These are phyloP conservation scores for Rhizopus stolonifer DNA, from an alignment of 371 early-diverging fungal genomes.

Conservation along the genomic window DNA sequence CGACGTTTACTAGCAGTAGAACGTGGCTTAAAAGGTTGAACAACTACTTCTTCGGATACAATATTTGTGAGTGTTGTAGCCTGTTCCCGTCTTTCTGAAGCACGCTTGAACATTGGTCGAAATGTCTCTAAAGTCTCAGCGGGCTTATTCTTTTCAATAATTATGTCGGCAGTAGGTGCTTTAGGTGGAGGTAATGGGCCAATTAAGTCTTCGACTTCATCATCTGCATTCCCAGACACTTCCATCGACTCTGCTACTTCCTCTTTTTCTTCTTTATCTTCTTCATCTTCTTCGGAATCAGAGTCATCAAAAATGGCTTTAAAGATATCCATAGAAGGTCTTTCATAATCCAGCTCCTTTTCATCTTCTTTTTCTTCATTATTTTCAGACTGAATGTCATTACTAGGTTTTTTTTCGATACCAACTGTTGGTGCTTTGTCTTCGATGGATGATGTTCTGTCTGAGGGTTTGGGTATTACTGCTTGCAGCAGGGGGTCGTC, in stretches of 20 bases:
- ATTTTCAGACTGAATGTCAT: slow-evolving; percentile 34
- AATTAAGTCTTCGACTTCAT: slow-evolving; percentile 25
- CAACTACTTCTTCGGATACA: slow-evolving; percentile 40
- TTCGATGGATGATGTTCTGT: slow-evolving; percentile 46
- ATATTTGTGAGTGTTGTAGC: slow-evolving; percentile 10
- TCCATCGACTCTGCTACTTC: neutral
- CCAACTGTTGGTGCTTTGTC: slow-evolving; percentile 53
- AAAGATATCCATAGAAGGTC: slow-evolving; percentile 86
- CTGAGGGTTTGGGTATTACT: slow-evolving; percentile 48
- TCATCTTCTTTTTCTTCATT: slow-evolving; percentile 10
- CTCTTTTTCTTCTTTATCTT: slow-evolving; percentile 6
- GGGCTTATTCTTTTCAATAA: neutral
- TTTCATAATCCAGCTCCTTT: slow-evolving; percentile 39
- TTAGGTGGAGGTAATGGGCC: slow-evolving; percentile 38
- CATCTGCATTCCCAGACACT: neutral
- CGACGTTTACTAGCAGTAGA: slow-evolving; percentile 23
- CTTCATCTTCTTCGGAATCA: slow-evolving; percentile 52
- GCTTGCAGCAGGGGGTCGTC: slow-evolving; percentile 38
- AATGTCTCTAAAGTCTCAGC: slow-evolving; percentile 20
- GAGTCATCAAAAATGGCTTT: slow-evolving; percentile 81
- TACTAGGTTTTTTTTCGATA: slow-evolving; percentile 48
- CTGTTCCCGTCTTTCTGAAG: slow-evolving; percentile 15
- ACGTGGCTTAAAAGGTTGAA: slow-evolving; percentile 39
- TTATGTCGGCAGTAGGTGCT: slow-evolving; percentile 17
- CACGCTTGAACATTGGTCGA: slow-evolving; percentile 46